Evolutionary conservation across 1,284 basidiomycete genomes (phyloP).

Genomic region (Tremellales sp.): DNA sequence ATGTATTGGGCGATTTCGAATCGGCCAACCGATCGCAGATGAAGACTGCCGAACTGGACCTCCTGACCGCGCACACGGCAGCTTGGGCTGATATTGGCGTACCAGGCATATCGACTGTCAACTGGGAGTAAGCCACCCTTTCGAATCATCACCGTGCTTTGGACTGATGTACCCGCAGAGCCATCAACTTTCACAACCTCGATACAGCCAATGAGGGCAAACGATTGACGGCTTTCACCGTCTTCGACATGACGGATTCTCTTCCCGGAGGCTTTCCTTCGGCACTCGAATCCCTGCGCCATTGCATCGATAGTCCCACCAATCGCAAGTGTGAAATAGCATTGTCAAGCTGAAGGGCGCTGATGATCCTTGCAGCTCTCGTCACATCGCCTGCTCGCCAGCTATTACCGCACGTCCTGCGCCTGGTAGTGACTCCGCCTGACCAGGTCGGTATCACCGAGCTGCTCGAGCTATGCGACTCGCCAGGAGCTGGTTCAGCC

Average conservation of each 20-base stretch:
- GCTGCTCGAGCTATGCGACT: background rate
- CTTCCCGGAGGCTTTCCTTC: background rate
- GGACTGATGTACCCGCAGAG: constrained; percentile 15
- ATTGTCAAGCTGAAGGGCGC: background rate
- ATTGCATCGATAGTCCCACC: constrained; percentile 17
- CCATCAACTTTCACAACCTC: constrained; percentile 35
- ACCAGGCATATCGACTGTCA: constrained; percentile 23
- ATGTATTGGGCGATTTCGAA: constrained; percentile 9
- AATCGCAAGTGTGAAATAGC: constrained; percentile 12
- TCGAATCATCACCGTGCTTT: constrained; percentile 1
- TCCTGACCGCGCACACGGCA: constrained; percentile 20
- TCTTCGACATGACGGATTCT: constrained; percentile 19
- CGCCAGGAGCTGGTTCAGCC: too few relatives aligned
- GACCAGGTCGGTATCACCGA: constrained; percentile 1
- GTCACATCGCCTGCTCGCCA: constrained; percentile 8
- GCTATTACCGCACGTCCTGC: constrained; percentile 21
- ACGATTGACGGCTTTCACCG: constrained; percentile 21
- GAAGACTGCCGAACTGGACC: constrained; percentile 4
- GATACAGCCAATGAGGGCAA: constrained; percentile 32
- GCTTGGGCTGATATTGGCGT: constrained; percentile 22
- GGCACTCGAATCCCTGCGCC: constrained; percentile 10
- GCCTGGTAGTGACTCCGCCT: constrained; percentile 4
- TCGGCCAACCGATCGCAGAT: constrained; percentile 3
- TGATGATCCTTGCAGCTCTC: background rate
- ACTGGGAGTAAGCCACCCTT: constrained; percentile 31